Evolutionary conservation across 192 early-diverging fungal species (phyloP).

Genomic region (Gonapodya prolifera): DNA sequence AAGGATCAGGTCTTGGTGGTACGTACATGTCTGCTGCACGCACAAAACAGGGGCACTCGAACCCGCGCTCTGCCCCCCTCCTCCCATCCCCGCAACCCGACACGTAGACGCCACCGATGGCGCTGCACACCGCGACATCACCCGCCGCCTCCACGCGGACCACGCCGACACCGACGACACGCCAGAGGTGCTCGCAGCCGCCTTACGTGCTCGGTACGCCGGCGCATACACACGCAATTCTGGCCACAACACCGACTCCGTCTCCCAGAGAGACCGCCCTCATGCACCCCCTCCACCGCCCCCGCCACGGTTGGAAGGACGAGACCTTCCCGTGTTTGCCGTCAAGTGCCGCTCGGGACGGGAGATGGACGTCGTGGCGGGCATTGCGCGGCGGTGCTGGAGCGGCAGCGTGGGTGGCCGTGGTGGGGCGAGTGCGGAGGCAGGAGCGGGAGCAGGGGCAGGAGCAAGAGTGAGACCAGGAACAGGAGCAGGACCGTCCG

Average conservation of each 20-base stretch:
- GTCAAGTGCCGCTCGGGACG: conserved; percentile 70
- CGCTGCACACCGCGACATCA: neutral
- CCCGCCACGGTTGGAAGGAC: conserved; percentile 67
- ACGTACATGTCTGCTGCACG: no score
- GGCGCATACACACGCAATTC: conserved; percentile 62
- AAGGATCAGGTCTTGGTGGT: no score
- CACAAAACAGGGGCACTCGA: no score
- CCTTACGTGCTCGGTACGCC: neutral
- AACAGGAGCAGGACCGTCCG: conserved; percentile 44
- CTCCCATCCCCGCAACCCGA: conserved; percentile 8
- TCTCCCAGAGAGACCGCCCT: conserved; percentile 25
- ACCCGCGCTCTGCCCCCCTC: no score
- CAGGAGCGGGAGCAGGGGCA: conserved; percentile 36
- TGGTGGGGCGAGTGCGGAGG: conserved; percentile 34
- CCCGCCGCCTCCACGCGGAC: neutral
- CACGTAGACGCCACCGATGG: neutral
- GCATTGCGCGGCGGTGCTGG: conserved; percentile 60
- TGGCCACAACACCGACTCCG: conserved; percentile 33
- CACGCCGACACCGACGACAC: no score
- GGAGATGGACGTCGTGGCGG: conserved; percentile 71
- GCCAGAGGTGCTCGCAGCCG: no score
- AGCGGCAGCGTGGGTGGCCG: no score
- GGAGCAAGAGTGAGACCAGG: no score
- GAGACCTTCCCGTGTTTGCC: conserved; percentile 85
- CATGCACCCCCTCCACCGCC: conserved; percentile 57